Base-by-base conservation (phyloP, 306 rosid genomes). In the Arachis stenosperma region DNA sequence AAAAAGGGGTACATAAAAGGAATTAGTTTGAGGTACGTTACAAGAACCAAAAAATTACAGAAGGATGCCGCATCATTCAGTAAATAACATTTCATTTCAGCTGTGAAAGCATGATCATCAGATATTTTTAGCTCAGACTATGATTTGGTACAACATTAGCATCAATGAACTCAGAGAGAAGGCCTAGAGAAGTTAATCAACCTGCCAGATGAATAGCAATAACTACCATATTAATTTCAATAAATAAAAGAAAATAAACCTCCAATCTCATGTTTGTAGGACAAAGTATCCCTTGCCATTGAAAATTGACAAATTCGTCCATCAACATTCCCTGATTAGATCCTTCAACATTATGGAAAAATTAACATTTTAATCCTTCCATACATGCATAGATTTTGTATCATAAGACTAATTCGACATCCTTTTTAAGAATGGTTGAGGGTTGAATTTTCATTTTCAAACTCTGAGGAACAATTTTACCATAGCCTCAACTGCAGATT, bases 81-180 rank as follows among this genome's bases (percentile, higher is more conserved):
- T 67, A 17, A 36, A 58, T 57, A 68, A 48, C 69, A 48, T 71
- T 62, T 72, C 55, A 65, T 47, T 42, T 60, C 53, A 86, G 73
- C 75, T 72, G 9, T 10, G 39, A 68, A 46, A 44, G 82, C 78
- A 39, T 13, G 10, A 60, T 10, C 6, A 57, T 47, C 42, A 29
- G 62, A 58, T 30, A 67, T 74, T 78, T 71, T 13, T 13, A 60
- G 71, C 76, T 63, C 78, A 4, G 43, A 79, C 56, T 54, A 70
- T 72, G 36, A 56, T 39, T 40, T 58, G 56, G 73, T 75, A 69
- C 71, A 76, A 58, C 84, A 76, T 53, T 69, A 67, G 44, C 79
- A 42, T 47, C 37, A 22, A 30, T 5, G 27, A 82, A 76, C 73
- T 71, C n/a, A 39, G 30, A 43, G 66, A 76, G 75, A 47, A 44